Conservation (phyloP, 2,329 filamentous ascomycete species). For the Apiospora rasikravindrae region DNA sequence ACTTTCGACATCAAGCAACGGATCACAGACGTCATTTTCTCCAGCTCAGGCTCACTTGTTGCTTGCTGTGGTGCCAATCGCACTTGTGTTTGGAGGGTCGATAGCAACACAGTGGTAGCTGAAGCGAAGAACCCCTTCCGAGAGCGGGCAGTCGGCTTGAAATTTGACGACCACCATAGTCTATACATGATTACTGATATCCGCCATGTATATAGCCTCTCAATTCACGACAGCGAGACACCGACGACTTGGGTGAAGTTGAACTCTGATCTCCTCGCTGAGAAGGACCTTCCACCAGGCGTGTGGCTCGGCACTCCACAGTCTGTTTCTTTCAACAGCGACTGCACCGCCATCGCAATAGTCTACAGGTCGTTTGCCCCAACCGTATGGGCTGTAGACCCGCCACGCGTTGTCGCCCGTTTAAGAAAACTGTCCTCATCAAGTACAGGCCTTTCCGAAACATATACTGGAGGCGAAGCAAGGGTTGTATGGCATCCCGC, state of each 20-base stretch:
- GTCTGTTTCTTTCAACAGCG: slow-evolving; percentile 27
- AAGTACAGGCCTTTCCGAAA: too few relatives aligned
- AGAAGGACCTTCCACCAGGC: slow-evolving; percentile 25
- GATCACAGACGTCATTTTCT: background rate
- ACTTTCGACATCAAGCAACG: background rate
- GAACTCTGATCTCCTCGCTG: slow-evolving; percentile 21
- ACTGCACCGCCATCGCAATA: slow-evolving; percentile 30
- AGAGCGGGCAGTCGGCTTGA: too few relatives aligned
- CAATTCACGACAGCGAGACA: background rate
- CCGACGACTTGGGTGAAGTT: background rate
- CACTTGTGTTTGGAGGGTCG: too few relatives aligned
- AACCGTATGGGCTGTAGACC: slow-evolving; percentile 29
- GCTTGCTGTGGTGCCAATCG: too few relatives aligned
- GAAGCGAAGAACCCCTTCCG: too few relatives aligned
- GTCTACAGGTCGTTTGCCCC: slow-evolving; percentile 26
- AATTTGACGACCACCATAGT: too few relatives aligned
- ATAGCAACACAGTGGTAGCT: too few relatives aligned
- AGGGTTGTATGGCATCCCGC: slow-evolving; percentile 31
- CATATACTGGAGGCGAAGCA: background rate
- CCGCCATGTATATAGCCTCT: background rate
- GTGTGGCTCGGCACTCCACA: slow-evolving; percentile 25
- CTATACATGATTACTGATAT: too few relatives aligned
- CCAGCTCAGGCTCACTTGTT: too few relatives aligned
- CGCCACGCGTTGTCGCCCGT: slow-evolving; percentile 27
- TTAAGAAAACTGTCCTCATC: too few relatives aligned